Evolutionary conservation across 2,329 filamentous ascomycete species (phyloP).

Genomic region (Tricladium varicosporioides): DNA sequence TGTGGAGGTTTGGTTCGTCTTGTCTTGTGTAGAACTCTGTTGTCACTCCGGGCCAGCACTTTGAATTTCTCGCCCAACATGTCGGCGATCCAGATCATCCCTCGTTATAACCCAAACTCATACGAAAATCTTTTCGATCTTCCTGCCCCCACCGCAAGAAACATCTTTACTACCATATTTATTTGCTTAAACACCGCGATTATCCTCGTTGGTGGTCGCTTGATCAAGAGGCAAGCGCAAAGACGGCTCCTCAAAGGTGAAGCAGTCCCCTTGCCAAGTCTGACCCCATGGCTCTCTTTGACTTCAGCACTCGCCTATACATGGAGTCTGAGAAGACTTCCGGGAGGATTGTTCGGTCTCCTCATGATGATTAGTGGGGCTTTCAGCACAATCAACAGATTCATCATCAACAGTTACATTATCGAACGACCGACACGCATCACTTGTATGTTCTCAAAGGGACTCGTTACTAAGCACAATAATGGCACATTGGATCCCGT

Average conservation of each 20-base stretch:
- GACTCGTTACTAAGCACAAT: background rate
- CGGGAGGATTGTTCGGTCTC: conserved; percentile 10
- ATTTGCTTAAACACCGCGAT: conserved; percentile 7
- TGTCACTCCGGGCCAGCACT: too few relatives aligned
- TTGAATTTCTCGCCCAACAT: too few relatives aligned
- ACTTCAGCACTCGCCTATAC: background rate
- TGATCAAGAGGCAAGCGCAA: conserved; percentile 11
- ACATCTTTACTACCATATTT: conserved; percentile 11
- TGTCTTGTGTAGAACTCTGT: too few relatives aligned
- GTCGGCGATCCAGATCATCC: background rate
- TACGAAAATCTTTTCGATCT: background rate
- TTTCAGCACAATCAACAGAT: conserved; percentile 4
- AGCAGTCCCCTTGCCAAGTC: conserved; percentile 5
- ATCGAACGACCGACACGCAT: background rate
- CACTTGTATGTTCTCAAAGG: background rate
- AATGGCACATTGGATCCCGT: background rate
- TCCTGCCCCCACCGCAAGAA: background rate
- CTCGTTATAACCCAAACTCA: background rate
- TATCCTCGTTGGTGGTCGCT: conserved; percentile 6
- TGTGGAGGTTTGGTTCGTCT: too few relatives aligned
- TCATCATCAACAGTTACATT: conserved; percentile 10
- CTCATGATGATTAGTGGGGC: conserved; percentile 11
- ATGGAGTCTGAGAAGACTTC: conserved; percentile 3
- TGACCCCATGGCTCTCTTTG: conserved; percentile 11
- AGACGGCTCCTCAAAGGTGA: conserved; percentile 6